Conservation (phyloP, 192 early-diverging fungal genomes). For the Martensiomyces pterosporus region DNA sequence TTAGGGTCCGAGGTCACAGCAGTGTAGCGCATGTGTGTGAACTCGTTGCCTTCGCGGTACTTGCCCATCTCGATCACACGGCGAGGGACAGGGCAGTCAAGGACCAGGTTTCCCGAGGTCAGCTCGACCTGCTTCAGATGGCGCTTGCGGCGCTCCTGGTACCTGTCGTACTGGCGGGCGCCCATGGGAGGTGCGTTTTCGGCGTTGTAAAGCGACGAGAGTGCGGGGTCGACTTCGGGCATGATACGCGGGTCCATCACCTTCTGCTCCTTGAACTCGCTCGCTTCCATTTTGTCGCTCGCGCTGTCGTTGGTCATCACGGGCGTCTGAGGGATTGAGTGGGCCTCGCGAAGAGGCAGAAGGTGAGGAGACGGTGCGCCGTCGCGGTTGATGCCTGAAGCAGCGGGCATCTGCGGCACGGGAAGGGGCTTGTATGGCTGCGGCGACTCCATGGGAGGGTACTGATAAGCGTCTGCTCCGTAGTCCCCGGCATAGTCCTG, state of each 20-base stretch:
- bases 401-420: conserved; percentile 20
- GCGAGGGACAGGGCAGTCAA: conserved; percentile 67
- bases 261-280: conserved; percentile 8
- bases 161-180: conserved; percentile 45
- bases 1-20: conserved; percentile 85
- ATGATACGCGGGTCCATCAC: conserved; percentile 48
- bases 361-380: conserved; percentile 1
- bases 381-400: conserved; percentile 2
- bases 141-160: conserved; percentile 48
- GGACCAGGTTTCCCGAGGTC: conserved; percentile 66
- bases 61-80: conserved; percentile 53
- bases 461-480: conserved; percentile 8
- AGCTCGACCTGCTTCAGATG: conserved; percentile 57
- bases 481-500: conserved; percentile 18
- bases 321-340: conserved; percentile 32
- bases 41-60: conserved; percentile 65
- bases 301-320: conserved; percentile 28
- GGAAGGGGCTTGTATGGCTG: conserved; percentile 45
- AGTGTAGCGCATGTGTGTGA: conserved; percentile 92
- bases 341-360: conserved; percentile 37
- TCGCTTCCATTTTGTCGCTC: not conserved
- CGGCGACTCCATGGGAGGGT: conserved; percentile 8
- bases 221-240: conserved; percentile 34
- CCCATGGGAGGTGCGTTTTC: conserved; percentile 39
- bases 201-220: conserved; percentile 42